Conservation (phyloP, 2,329 filamentous ascomycete species). For the Phyllosticta capitalensis region DNA sequence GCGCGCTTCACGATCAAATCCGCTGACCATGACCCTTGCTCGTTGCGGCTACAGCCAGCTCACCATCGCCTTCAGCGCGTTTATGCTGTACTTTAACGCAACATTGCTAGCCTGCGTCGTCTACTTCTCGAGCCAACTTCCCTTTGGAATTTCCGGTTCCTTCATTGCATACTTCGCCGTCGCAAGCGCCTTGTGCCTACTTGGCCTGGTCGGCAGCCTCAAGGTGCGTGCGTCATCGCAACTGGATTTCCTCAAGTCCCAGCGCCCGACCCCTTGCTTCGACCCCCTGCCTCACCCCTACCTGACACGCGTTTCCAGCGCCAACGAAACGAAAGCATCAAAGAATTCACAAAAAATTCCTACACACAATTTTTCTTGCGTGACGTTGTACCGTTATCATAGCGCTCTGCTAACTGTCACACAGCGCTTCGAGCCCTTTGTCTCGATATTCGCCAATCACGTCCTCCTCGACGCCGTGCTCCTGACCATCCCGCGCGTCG, state of each 20-base stretch:
- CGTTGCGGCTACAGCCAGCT: constrained; percentile 9
- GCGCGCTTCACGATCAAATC: background rate
- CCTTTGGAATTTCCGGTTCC: constrained; percentile 21
- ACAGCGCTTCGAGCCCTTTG: constrained; percentile 13
- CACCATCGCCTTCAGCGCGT: constrained; percentile 11
- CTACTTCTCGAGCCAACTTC: constrained; percentile 14
- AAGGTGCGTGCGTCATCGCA: constrained; percentile 24
- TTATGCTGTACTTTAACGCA: constrained; percentile 18
- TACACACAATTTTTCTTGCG: background rate
- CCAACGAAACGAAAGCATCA: background rate
- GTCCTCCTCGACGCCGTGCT: constrained; percentile 20
- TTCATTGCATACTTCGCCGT: constrained; percentile 32
- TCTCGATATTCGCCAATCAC: constrained; percentile 17
- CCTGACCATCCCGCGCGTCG: constrained; percentile 15
- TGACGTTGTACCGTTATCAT: background rate
- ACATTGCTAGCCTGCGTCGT: constrained; percentile 21
- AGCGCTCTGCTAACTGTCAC: background rate
- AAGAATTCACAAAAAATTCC: background rate
- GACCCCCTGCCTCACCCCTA: background rate
- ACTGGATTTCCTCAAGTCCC: constrained; percentile 12
- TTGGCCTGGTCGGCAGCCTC: constrained; percentile 36
- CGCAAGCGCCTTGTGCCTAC: constrained; percentile 29
- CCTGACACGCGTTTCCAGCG: background rate
- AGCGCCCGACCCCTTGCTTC: background rate
- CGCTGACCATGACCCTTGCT: background rate